phyloP scores from a whole-genome alignment of 1,284 basidiomycete genomes.

The Stygiomarasmius scandens region DNA sequence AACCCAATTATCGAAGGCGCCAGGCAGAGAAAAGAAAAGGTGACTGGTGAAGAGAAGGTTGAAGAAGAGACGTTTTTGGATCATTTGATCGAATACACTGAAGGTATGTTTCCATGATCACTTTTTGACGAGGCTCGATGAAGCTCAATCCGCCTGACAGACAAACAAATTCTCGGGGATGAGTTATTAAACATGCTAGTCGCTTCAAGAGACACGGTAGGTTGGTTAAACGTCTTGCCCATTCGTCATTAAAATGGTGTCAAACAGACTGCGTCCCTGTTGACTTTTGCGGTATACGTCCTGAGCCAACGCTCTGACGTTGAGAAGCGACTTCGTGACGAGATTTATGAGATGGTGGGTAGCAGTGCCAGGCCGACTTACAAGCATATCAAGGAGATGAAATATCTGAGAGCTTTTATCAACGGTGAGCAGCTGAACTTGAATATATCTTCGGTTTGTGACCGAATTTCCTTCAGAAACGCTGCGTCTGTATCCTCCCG shows the following conservation, averaged over 20 bases:
- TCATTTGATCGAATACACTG: constrained; percentile 41
- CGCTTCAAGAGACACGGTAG: constrained; percentile 44
- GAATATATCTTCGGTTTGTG: no score
- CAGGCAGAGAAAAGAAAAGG: constrained; percentile 11
- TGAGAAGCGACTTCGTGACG: constrained; percentile 38
- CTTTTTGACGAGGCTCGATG: neutral
- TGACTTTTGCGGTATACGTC: constrained; percentile 49
- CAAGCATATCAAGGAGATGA: constrained; percentile 35
- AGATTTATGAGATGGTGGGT: constrained; percentile 45
- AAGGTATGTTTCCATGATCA: constrained; percentile 35
- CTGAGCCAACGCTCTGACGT: constrained; percentile 44
- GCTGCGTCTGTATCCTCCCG: constrained; percentile 35
- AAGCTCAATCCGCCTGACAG: constrained; percentile 19
- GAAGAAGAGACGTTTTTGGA: constrained; percentile 41
- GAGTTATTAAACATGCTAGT: constrained; percentile 42
- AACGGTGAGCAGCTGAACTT: constrained; percentile 37
- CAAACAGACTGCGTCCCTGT: constrained; percentile 41
- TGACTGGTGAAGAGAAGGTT: constrained; percentile 25
- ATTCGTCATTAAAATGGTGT: no score
- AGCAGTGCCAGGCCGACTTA: constrained; percentile 30
- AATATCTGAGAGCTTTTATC: constrained; percentile 37
- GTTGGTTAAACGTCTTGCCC: no score
- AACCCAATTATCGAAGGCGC: constrained; percentile 41
- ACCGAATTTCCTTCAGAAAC: constrained; percentile 23
- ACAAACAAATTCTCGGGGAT: constrained; percentile 39